Evolutionary conservation across 768 basidiomycete species (phyloP).

Genomic region (Pleurotus pulmonarius): DNA sequence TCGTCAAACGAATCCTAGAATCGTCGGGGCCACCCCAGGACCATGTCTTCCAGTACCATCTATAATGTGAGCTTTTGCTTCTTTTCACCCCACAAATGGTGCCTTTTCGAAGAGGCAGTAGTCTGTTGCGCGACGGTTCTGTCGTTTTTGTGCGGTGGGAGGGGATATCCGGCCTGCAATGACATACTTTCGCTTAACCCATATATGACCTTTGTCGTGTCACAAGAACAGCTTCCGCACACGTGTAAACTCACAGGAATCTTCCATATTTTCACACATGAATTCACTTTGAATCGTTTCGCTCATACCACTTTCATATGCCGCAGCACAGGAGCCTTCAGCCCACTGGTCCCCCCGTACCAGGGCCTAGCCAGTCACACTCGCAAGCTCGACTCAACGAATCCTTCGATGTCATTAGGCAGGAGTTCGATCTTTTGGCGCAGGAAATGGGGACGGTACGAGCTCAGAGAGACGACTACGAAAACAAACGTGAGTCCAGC

Average conservation of each 20-base stretch:
- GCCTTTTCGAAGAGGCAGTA: too few species aligned
- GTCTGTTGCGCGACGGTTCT: too few species aligned
- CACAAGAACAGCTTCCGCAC: constrained; percentile 1
- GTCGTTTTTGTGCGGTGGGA: neutral
- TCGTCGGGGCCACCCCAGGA: constrained; percentile 1
- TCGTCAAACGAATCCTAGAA: neutral
- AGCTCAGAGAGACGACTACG: constrained; percentile 84
- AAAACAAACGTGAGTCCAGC: constrained; percentile 69
- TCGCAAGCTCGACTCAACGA: constrained; percentile 59
- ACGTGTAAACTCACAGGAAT: neutral
- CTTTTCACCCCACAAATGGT: neutral
- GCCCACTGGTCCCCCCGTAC: constrained; percentile 43
- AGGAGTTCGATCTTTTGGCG: constrained; percentile 78
- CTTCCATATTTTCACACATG: neutral
- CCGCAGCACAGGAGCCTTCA: constrained; percentile 51
- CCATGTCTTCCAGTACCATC: constrained; percentile 22
- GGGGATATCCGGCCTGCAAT: constrained; percentile 3
- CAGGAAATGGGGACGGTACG: constrained; percentile 66
- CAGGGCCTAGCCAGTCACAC: constrained; percentile 34
- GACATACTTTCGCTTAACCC: neutral
- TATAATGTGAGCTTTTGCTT: constrained; percentile 21
- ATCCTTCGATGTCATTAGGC: constrained; percentile 74
- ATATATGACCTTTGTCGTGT: neutral
- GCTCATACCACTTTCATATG: neutral
- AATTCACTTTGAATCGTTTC: neutral